Evolutionary conservation across 169 alveolate species (phyloP), one percentile per base, ranked within the genome.

Genomic region (Condylostoma magnum): DNA sequence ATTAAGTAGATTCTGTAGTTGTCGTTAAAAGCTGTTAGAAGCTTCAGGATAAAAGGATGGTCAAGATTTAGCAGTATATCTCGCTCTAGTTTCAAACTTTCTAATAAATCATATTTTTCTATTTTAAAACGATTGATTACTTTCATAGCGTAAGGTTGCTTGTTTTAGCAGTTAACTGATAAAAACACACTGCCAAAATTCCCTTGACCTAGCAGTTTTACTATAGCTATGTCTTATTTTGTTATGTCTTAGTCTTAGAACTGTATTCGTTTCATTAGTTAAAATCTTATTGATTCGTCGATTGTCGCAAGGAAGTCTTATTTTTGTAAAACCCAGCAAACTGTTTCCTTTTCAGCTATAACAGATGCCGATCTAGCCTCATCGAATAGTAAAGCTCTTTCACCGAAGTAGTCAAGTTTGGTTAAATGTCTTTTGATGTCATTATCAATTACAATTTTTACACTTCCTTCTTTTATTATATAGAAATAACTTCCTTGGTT

Each of bases 341-440:
- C n/a, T n/a, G n/a, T n/a, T n/a, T n/a, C n/a, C n/a, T n/a, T n/a
- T n/a, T n/a, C n/a, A n/a, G 93, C 94, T 47, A 86, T 79, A 37
- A 86, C 83, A 79, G 74, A 87, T 41, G 94, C 93, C 30, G 91
- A 90, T 85, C 96, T 88, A 12, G 93, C 90, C 54, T 86, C 93
- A 67, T 89, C 85, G 72, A 78, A 79, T 30, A 91, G 66, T 34
- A 91, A 73, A 18, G 96, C 96, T 52, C 85, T 76, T 79, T 91
- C 96, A 65, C 96, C 96, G 52, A 91, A 91, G 68, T 91, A 87
- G 52, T 86, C 96, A 27, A 69, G 67, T 10, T 52, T 46, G 15
- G 63, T 67, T 25, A 67, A 48, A 0, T 33, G 27, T 20, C 79
- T 34, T 1, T 54, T 55, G 10, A 12, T 18, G 31, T 37, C 38